These are phyloP conservation scores for Limonomyces culmigenus DNA, from an alignment of 1,284 basidiomycete genomes.

Conservation along the genomic window DNA sequence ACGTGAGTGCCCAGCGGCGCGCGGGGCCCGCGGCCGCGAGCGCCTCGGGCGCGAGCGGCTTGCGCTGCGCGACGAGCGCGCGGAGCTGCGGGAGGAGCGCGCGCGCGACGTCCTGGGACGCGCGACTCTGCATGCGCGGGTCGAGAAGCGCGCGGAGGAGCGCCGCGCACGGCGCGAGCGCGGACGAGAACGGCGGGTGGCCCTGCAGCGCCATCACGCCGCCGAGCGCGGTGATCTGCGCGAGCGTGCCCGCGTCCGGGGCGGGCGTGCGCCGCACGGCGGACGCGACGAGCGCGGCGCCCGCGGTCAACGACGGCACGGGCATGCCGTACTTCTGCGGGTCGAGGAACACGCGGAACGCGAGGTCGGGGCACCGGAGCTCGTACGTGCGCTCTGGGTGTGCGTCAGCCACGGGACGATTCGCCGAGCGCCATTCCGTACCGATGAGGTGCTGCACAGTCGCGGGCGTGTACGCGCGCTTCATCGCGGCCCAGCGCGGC, in stretches of 20 bases:
- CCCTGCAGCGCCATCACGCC: not conserved
- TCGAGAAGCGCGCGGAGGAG: not conserved
- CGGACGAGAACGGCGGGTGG: not conserved
- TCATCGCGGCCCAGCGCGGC: constrained; percentile 27
- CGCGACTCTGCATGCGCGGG: not conserved
- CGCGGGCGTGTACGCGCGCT: constrained; percentile 17
- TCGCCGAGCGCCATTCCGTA: constrained; percentile 26
- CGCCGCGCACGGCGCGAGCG: not conserved
- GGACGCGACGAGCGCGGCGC: not conserved
- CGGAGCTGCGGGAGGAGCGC: not conserved
- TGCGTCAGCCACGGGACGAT: not conserved
- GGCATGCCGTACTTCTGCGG: not conserved
- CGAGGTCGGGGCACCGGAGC: not conserved
- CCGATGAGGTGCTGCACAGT: constrained; percentile 29
- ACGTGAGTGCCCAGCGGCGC: no score
- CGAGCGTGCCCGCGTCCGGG: not conserved
- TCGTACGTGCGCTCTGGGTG: not conserved
- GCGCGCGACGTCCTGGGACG: not conserved
- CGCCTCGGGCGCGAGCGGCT: no score
- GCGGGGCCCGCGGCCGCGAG: no score
- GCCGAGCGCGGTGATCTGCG: not conserved
- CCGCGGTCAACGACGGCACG: not conserved
- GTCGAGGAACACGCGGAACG: not conserved
- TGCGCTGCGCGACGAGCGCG: not conserved
- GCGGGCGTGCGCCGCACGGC: no score